Percentiles rank a stretch among this genome's conserved stretches.
Evolutionary conservation across 75 land plant genomes (phyloP).

Genomic region (Picea sitchensis): DNA sequence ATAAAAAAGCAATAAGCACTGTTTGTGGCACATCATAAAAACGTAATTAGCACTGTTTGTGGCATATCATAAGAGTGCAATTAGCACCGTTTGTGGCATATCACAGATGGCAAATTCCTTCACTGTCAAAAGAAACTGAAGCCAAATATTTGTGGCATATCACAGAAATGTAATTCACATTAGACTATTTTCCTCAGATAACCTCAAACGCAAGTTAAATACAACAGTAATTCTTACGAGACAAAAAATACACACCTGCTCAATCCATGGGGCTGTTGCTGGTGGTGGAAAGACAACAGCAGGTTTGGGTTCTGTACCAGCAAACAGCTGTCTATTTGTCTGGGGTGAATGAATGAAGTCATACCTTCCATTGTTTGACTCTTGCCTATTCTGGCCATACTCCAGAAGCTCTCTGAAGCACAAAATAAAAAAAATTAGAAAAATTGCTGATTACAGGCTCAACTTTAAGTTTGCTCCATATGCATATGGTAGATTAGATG

Average conservation of each 20-base stretch:
- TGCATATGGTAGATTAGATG: not conserved
- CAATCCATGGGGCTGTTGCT: conserved; percentile 78
- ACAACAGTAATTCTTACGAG: not conserved
- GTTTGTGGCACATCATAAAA: conserved; percentile 9
- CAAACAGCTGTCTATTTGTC: conserved; percentile 62
- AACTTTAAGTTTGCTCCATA: not conserved
- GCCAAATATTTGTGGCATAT: conserved; percentile 35
- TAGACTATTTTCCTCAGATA: not conserved
- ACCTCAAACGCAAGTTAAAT: not conserved
- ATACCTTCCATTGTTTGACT: conserved; percentile 37
- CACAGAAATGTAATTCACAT: not conserved
- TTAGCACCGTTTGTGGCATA: conserved; percentile 9
- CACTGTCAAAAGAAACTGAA: conserved; percentile 40
- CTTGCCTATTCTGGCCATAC: conserved; percentile 64
- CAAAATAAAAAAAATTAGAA: not conserved
- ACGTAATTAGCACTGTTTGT: conserved; percentile 10
- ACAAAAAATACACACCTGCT: conserved; percentile 51
- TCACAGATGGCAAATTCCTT: conserved; percentile 46
- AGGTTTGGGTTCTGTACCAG: conserved; percentile 59
- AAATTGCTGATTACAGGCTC: not conserved
- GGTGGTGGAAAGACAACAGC: conserved; percentile 77
- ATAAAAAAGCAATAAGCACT: not conserved
- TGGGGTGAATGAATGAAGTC: conserved; percentile 7
- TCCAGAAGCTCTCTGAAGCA: conserved; percentile 61
- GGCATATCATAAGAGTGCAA: not conserved